Evolutionary conservation across 345 rosid genomes (phyloP).

Genomic region (Salix suchowensis): DNA sequence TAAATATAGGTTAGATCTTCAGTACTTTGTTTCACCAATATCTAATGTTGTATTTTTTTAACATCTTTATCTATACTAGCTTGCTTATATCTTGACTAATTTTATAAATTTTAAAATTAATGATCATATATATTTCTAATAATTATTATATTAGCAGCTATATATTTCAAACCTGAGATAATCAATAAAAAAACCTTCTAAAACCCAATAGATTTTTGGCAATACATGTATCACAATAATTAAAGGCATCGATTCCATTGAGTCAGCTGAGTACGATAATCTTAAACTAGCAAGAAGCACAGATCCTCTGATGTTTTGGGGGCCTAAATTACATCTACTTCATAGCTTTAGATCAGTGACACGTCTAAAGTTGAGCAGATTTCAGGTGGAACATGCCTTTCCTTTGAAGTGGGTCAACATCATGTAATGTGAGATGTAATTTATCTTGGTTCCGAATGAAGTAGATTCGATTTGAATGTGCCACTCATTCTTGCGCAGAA

Average conservation of each 20-base stretch:
- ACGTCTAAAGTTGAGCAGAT: neutral
- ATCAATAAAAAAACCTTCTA: too few relatives aligned
- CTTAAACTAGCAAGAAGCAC: neutral
- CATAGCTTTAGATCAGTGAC: neutral
- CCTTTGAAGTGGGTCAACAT: neutral
- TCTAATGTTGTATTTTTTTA: neutral
- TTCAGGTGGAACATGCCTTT: neutral
- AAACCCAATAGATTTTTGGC: too few relatives aligned
- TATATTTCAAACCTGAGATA: too few relatives aligned
- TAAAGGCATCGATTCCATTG: neutral
- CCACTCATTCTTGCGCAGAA: neutral
- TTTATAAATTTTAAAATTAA: too few relatives aligned
- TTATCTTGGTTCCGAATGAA: too few relatives aligned
- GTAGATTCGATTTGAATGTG: neutral
- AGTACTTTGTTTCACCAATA: neutral
- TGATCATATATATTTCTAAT: fast-evolving
- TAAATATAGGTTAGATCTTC: neutral
- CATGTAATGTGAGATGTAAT: neutral
- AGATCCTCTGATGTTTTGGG: neutral
- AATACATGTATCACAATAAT: too few relatives aligned
- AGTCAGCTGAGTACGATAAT: neutral
- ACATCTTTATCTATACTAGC: fast-evolving
- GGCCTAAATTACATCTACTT: neutral
- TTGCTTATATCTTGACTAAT: too few relatives aligned
- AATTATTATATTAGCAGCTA: too few relatives aligned